phyloP scores from a whole-genome alignment of 345 rosid species.

The Eucalyptus globulus region DNA sequence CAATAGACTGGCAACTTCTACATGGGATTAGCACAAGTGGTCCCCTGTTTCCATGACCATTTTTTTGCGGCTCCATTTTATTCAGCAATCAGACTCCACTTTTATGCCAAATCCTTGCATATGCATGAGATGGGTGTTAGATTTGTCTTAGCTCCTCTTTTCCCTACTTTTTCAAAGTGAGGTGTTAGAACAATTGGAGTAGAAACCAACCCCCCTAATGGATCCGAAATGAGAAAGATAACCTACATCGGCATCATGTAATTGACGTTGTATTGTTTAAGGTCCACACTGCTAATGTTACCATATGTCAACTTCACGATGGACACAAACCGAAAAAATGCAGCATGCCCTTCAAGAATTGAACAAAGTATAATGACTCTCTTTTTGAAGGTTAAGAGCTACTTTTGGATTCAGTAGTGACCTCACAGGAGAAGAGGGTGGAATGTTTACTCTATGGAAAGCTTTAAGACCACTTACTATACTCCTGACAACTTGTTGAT shows the following conservation, averaged over 20 bases:
- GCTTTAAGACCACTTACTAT: not conserved
- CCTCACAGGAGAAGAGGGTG: not conserved
- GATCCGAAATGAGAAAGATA: not conserved
- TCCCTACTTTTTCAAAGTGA: not conserved
- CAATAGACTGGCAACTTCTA: not conserved
- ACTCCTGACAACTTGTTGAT: not conserved
- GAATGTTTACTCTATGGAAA: not conserved
- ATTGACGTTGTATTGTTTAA: not conserved
- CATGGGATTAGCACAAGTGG: not conserved
- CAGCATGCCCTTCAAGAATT: not conserved
- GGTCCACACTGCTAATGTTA: not conserved
- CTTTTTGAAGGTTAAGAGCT: not conserved
- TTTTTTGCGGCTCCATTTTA: not conserved
- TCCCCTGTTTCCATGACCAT: not conserved
- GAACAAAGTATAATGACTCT: not conserved
- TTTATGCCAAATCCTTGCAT: not conserved
- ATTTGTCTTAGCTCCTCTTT: not conserved
- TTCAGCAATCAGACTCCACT: not conserved
- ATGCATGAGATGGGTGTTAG: not conserved
- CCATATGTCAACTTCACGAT: not conserved
- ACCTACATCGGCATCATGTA: not conserved
- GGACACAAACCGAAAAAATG: not conserved
- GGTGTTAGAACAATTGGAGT: not conserved
- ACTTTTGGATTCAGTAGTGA: not conserved
- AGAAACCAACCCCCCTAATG: not conserved